phyloP scores from a whole-genome alignment of 1,284 basidiomycete genomes.

The Ceratobasidium sp. region DNA sequence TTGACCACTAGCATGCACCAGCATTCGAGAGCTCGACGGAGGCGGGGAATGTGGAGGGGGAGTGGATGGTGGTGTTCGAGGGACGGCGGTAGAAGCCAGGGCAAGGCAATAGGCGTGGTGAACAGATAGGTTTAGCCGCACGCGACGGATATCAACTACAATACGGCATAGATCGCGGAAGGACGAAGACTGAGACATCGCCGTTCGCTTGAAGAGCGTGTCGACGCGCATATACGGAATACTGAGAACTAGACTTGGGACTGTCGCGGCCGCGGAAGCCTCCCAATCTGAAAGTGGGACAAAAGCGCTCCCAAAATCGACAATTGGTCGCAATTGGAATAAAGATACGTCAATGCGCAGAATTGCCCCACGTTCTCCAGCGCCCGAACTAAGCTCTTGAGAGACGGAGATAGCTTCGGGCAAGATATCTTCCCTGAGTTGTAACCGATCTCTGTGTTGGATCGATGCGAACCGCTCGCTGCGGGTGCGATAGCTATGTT shows the following conservation, averaged over 20 bases:
- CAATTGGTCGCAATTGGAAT: slow-evolving; percentile 46
- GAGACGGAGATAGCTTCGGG: slow-evolving; percentile 52
- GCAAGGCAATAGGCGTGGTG: slow-evolving; percentile 37
- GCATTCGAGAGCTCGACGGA: slow-evolving; percentile 50
- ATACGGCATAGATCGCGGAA: slow-evolving; percentile 31
- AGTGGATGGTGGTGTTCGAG: slow-evolving; percentile 60
- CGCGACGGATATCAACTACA: slow-evolving; percentile 13
- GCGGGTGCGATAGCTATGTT: slow-evolving; percentile 60
- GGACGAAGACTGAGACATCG: background rate
- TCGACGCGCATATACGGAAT: slow-evolving; percentile 32
- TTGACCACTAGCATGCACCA: slow-evolving; percentile 50
- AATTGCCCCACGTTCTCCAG: slow-evolving; percentile 54
- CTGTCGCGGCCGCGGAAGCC: slow-evolving; percentile 9
- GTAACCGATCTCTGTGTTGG: slow-evolving; percentile 61
- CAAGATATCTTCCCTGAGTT: slow-evolving; percentile 65
- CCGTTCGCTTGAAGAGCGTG: slow-evolving; percentile 33
- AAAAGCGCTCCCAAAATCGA: slow-evolving; percentile 45
- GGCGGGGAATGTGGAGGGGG: slow-evolving; percentile 56
- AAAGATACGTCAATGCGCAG: slow-evolving; percentile 48
- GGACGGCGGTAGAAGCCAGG: slow-evolving; percentile 24
- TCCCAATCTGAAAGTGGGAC: slow-evolving; percentile 44
- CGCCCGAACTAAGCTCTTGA: slow-evolving; percentile 49
- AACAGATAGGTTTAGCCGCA: slow-evolving; percentile 25
- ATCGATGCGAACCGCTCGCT: slow-evolving; percentile 58
- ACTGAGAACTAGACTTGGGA: slow-evolving; percentile 21